Percentiles rank a stretch among this genome's conserved stretches.
Conservation (phyloP, 2,329 filamentous ascomycete genomes). For the Coniella vitis region DNA sequence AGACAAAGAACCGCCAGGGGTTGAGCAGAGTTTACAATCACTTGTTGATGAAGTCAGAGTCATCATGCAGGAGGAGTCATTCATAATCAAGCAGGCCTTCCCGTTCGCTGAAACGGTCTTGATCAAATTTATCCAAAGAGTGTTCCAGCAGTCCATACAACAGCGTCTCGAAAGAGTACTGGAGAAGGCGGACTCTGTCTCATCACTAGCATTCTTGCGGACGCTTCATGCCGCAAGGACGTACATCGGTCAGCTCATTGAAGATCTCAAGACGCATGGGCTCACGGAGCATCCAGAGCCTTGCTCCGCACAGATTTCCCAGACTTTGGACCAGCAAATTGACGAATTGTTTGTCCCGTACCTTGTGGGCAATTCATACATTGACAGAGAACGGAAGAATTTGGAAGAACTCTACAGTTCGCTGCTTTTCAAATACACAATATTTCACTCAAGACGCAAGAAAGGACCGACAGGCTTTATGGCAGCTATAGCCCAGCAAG, state of each 20-base stretch:
- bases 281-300: slow-evolving; percentile 92
- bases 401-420: slow-evolving; percentile 83
- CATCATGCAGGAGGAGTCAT: slow-evolving; percentile 93
- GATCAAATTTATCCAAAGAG: slow-evolving; percentile 84
- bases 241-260: slow-evolving; percentile 81
- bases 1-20: slow-evolving; percentile 81
- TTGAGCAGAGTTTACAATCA: slow-evolving; percentile 87
- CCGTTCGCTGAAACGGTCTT: slow-evolving; percentile 94
- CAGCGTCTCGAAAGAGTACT: slow-evolving; percentile 92
- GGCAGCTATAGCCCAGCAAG: slow-evolving; percentile 82
- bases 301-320: slow-evolving; percentile 76
- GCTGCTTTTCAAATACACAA: slow-evolving; percentile 89
- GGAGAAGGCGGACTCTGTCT: slow-evolving; percentile 88
- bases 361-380: slow-evolving; percentile 61
- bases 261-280: slow-evolving; percentile 90
- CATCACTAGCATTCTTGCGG: slow-evolving; percentile 83
- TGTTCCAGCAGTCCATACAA: slow-evolving; percentile 97
- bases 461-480: slow-evolving; percentile 90
- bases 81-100: slow-evolving; percentile 93
- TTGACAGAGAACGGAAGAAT: slow-evolving; percentile 61
- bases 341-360: slow-evolving; percentile 73
- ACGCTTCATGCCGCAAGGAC: slow-evolving; percentile 84
- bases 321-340: slow-evolving; percentile 65
- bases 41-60: slow-evolving; percentile 91
- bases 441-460: slow-evolving; percentile 85